Base-by-base conservation (phyloP, 352 stramenopile genomes). In the Achlya hypogyna region DNA sequence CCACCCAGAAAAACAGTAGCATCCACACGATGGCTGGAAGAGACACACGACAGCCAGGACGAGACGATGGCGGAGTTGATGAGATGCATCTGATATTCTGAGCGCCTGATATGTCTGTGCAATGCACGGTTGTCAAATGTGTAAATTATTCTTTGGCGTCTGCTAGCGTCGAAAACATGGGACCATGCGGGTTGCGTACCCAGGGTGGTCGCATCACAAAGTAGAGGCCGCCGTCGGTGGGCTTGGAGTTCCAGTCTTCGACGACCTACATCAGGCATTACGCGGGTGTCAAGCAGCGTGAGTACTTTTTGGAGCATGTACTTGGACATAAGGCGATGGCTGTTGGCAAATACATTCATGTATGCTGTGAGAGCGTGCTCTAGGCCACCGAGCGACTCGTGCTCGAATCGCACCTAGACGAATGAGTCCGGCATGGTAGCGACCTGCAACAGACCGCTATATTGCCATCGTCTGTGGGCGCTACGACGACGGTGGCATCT, bases 291-390 rank as follows among this genome's bases (percentile, higher is more conserved):
- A 45, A 25, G 14, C 16, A 14, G 35, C 5, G 2, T 18, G 18
- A 6, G 29, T 51, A 67, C 60, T 59, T 88, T 89, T 5, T 89
- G 78, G 29, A 93, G 71, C 2, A 75, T 71, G 76, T 88, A 93
- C 69, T 90, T 93, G 69, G 69, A 78, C 49, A 78, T 58, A 29
- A 91, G 69, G 63, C 79, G 75, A 45, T 90, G 82, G 56, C 73
- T 85, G 53, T 83, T 81, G 51, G 78, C 74, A 6, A 93, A 81
- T 5, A 91, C 82, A 63, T 91, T 91, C 82, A 93, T 93, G 71
- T 91, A 93, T 25, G 84, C 81, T 29, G 87, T 75, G 27, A 93
- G 71, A 2, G 77, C 81, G 31, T 69, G 76, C 52, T 90, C 82
- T 51, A 67, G 38, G 53, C 65, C 63, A 0, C 58, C 63, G 22